Conservation (phyloP, 2,329 filamentous ascomycete species). For the Colletotrichum viniferum region DNA sequence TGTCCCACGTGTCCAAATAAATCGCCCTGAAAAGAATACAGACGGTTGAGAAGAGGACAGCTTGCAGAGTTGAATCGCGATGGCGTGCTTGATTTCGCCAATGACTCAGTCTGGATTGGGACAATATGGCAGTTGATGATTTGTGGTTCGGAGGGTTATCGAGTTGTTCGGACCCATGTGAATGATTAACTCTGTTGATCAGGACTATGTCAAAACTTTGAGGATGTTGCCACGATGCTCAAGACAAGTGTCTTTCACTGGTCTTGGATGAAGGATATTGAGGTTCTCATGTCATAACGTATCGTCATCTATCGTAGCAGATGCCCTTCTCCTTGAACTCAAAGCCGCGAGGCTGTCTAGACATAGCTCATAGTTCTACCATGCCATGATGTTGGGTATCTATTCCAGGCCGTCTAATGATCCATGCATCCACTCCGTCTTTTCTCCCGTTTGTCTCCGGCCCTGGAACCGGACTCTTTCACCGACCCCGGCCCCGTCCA, state of each 20-base stretch:
- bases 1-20: neutral
- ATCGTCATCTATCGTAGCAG: neutral
- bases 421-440: neutral
- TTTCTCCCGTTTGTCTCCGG: slow-evolving; percentile 25
- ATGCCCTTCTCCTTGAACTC: neutral
- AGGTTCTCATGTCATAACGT: neutral
- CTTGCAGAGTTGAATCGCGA: neutral
- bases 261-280: no score
- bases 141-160: neutral
- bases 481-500: slow-evolving; percentile 31
- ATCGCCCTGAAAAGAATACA: fast-evolving
- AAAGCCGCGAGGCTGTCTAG: neutral
- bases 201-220: neutral
- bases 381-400: neutral
- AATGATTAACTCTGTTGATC: neutral
- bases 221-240: neutral
- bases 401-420: neutral
- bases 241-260: neutral
- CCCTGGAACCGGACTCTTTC: slow-evolving; percentile 18
- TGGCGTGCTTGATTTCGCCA: neutral
- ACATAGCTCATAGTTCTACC: neutral
- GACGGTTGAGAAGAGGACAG: neutral
- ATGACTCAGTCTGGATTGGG: neutral
- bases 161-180: neutral
- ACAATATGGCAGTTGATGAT: neutral